Base-by-base conservation (phyloP, 805 yeast genomes). In the Starmerella khaoyaiensis region DNA sequence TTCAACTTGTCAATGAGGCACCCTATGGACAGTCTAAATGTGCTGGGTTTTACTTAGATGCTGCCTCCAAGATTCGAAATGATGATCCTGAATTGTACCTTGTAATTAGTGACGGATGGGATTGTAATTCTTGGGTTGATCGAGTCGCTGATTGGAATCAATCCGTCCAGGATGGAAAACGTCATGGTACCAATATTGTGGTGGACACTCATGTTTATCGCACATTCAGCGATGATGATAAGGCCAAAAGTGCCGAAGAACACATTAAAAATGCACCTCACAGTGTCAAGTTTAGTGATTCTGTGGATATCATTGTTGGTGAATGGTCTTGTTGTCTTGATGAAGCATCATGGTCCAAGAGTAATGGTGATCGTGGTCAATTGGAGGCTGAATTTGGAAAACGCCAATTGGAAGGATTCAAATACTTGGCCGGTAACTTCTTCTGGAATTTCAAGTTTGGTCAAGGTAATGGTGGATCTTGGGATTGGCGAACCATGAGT, bases 391-490 rank as follows among this genome's bases (percentile, higher is more conserved):
- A 68, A 34, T 86, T 63, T 53, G 94, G 94, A 9, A 62, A 62
- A 15, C 56, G 55, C n/a, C 76, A 82, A 55, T 46, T 58, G 4
- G 51, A 58, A 3, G 45, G 69, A 5, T 71, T 79, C 51, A 52
- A 55, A 4, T 49, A 68, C 26, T 56, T 65, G 8, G 68, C 73
- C 39, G 97, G 97, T 0, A 67, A 71, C 41, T 86, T 68, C 57
- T 87, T 90, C 59, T 87, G 97, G 97, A 80, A 94, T 2, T 79
- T 62, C 56, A 82, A 83, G 59, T 86, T 86, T 53, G 72, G 78
- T 54, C 66, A 74, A 40, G 96, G 96, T 2, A 78, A 76, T 52
- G 96, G 96, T 29, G 97, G 97, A 12, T 96, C 83, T 60, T 87
- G 97, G 97, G 96, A 90, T 34, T 77, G 82, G 59, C 66, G 68